Percentiles rank a stretch among this genome's conserved stretches.
Evolutionary conservation across 2,329 filamentous ascomycete genomes (phyloP).

Genomic region (Diaporthe sp.): DNA sequence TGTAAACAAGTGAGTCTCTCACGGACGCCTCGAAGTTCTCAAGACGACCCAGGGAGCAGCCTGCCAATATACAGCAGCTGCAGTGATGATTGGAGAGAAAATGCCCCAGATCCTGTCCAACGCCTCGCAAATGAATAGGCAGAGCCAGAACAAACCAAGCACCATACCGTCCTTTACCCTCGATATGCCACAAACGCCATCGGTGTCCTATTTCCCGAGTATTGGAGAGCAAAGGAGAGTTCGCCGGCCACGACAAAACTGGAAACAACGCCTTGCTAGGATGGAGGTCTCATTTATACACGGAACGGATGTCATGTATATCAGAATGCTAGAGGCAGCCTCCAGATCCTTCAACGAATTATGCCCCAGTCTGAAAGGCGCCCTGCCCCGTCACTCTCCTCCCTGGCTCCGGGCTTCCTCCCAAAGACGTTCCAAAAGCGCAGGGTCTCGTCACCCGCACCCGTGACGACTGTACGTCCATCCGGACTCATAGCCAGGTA

Average conservation of each 20-base stretch:
- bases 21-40: neutral
- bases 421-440: conserved; percentile 98
- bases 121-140: conserved; percentile 34
- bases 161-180: neutral
- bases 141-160: conserved; percentile 6
- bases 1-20: neutral
- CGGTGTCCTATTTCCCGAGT: neutral
- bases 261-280: conserved; percentile 14
- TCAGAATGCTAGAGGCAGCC: conserved; percentile 14
- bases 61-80: neutral
- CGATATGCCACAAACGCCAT: conserved; percentile 23
- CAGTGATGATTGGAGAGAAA: conserved; percentile 20
- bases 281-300: conserved; percentile 17
- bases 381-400: conserved; percentile 71
- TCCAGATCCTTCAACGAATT: conserved; percentile 70
- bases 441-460: conserved; percentile 95
- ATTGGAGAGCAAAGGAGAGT: neutral
- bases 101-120: neutral
- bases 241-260: neutral
- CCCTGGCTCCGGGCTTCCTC: conserved; percentile 79
- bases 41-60: neutral
- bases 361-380: conserved; percentile 85
- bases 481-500: conserved; percentile 98
- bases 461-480: conserved; percentile 92
- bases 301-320: neutral